Percentiles rank a stretch among this genome's conserved stretches.
Evolutionary conservation across 1,139 yeast genomes (phyloP).

Genomic region (Kodamaea arcana): DNA sequence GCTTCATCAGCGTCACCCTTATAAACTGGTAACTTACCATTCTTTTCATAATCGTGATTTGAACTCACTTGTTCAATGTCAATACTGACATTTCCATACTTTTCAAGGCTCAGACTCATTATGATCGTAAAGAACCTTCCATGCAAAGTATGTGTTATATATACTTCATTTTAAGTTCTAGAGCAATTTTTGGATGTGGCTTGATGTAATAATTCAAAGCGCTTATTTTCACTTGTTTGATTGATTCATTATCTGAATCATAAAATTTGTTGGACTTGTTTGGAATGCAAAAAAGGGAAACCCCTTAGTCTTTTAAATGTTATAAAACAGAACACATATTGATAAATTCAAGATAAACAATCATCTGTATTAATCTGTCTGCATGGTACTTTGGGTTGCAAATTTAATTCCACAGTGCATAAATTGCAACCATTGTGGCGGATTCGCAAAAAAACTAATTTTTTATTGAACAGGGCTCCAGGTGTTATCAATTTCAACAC

Average conservation of each 20-base stretch:
- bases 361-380: background rate
- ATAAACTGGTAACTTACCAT: slow-evolving; percentile 19
- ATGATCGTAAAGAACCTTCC: background rate
- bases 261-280: no score
- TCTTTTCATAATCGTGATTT: background rate
- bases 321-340: no score
- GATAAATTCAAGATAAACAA: background rate
- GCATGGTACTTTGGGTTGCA: background rate
- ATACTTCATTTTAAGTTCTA: no score
- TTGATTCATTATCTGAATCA: no score
- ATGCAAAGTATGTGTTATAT: background rate
- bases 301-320: no score
- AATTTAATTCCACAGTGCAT: background rate
- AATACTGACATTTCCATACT: background rate
- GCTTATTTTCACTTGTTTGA: no score
- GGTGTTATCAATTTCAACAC: no score
- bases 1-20: slow-evolving; percentile 36
- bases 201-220: no score
- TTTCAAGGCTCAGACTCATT: background rate
- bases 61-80: background rate
- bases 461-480: no score
- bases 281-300: no score
- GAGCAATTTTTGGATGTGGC: no score
- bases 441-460: no score
- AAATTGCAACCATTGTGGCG: background rate